A percentile compares a stretch with the other conserved stretches of the same genome.
Evolutionary conservation across 495 filamentous ascomycete genomes (phyloP).

Genomic region (Trypethelium eluteriae): DNA sequence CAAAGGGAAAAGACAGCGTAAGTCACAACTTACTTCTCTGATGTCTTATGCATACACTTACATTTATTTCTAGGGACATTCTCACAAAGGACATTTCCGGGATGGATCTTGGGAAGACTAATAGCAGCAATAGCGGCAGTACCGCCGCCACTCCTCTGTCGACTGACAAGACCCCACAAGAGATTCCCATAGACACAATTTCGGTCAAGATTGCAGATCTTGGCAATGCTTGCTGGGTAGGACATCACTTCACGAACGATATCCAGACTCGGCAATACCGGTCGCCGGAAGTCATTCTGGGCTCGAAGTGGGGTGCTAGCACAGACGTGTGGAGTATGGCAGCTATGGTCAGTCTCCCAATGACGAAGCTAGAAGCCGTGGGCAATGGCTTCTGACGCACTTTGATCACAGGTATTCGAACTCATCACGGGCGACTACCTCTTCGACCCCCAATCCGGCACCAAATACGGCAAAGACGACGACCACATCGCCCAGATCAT

Average conservation of each 20-base stretch:
- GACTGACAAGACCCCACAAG: conserved; percentile 44
- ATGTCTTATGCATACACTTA: neutral
- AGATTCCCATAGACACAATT: conserved; percentile 63
- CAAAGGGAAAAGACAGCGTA: conserved; percentile 93
- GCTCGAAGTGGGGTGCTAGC: conserved; percentile 95
- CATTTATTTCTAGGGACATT: conserved; percentile 52
- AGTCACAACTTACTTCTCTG: conserved; percentile 33
- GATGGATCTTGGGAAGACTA: conserved; percentile 79
- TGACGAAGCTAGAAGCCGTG: neutral
- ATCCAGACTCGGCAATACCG: conserved; percentile 98
- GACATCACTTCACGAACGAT: conserved; percentile 98
- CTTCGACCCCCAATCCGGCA: conserved; percentile 97
- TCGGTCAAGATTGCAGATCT: conserved; percentile 99
- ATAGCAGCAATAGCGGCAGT: conserved; percentile 34
- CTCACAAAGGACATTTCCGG: conserved; percentile 87
- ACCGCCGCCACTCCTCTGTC: conserved; percentile 26
- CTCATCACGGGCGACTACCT: conserved; percentile 98
- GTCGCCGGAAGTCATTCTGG: conserved; percentile 93
- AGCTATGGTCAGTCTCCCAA: conserved; percentile 67
- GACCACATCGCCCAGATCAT: conserved; percentile 99
- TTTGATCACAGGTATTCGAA: conserved; percentile 71
- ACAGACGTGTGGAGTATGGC: conserved; percentile 99
- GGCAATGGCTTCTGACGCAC: neutral
- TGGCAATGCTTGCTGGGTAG: conserved; percentile 97
- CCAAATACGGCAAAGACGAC: conserved; percentile 99